Base-by-base conservation (phyloP, 148 eudicot species). In the Arbutus unedo region DNA sequence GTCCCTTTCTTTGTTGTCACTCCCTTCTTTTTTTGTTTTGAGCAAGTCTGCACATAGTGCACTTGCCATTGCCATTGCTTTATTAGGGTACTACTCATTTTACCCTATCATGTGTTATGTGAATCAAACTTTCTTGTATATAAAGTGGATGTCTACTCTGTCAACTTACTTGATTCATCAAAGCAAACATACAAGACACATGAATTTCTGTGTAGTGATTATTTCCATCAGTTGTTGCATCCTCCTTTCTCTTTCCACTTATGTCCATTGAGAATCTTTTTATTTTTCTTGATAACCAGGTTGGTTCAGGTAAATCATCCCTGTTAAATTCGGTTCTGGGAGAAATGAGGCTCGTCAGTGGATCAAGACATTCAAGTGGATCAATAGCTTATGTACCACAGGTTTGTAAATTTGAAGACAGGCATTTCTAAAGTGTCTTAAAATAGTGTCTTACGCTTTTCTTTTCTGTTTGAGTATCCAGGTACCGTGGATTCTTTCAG, bases 241-340 rank as follows among this genome's bases (percentile, higher is more conserved):
- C 23, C 18, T 19, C 59, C 59, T 14, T 59, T 53, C 31, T 64
- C 56, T 79, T 62, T 41, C 60, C 21, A 43, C 18, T 53, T 15
- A 50, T 25, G 45, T 84, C 70, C 76, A 56, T 83, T 81, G 13
- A 10, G 71, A 13, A 23, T 51, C 54, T 64, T 3, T 23, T 64
- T 31, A 31, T 8, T 66, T 11, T 21, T 11, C 31, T 66, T 66
- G 71, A 31, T 31, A 31, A 66, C 15, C 89, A 96, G 99, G 97
- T 96, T 85, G 99, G 99, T 77, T 96, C 98, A 9, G 99, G 99
- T 76, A 96, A 96, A 91, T 94, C 99, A 79, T 96, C 99, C 68
- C 86, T 96, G 68, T 83, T 96, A 74, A 90, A 94, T 87, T 87
- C 91, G 74, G 66, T 96, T 80, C 86, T 96, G 7, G 92, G 93